Evolutionary conservation across 305 asterid genomes (phyloP), one percentile per base, ranked within the genome.

Genomic region (Fraxinus sp.): DNA sequence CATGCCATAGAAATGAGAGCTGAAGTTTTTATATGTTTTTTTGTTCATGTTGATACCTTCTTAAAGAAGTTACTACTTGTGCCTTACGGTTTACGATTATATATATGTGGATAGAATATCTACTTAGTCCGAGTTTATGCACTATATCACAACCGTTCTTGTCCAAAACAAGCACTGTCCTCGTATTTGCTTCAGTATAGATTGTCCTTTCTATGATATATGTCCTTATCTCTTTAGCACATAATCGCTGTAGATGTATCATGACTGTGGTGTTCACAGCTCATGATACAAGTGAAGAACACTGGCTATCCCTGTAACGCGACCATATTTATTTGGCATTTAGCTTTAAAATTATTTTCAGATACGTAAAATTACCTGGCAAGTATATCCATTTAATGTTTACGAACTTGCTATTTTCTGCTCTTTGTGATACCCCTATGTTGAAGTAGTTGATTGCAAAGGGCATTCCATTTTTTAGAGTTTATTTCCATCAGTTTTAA

Each of bases 401-500:
- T 52, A 52, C 62, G 5, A 52, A 52, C 8, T 52, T 52, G 62
- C 22, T 4, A 16, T 16, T 22, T 64, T 77, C 35, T 78, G 18
- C 68, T 52, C 22, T 79, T 28, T 30, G 39, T 18, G 14, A 2
- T 32, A 22, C 33, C 62, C 49, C 3, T 52, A 20, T 41, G 57
- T 83, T 79, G 75, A 18, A 78, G 73, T 83, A 57, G 72, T 37
- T 79, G 59, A 79, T 41, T 73, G 36, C 22, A 14, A 30, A 9
- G 43, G 74, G 68, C 41, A 52, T 24, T 72, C 10, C 39, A n/a
- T 32, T 49, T 11, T 8, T 22, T 5, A 9, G 36, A n/a, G 8
- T 11, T 26, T 9, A 43, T 77, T 7, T 16, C 30, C 37, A 43
- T 16, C 32, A 73, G 22, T 78, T n/a, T 55, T 78, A 30, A 46